Base-by-base conservation (phyloP, 2,329 filamentous ascomycete species). In the Aureobasidium leucospermi region DNA sequence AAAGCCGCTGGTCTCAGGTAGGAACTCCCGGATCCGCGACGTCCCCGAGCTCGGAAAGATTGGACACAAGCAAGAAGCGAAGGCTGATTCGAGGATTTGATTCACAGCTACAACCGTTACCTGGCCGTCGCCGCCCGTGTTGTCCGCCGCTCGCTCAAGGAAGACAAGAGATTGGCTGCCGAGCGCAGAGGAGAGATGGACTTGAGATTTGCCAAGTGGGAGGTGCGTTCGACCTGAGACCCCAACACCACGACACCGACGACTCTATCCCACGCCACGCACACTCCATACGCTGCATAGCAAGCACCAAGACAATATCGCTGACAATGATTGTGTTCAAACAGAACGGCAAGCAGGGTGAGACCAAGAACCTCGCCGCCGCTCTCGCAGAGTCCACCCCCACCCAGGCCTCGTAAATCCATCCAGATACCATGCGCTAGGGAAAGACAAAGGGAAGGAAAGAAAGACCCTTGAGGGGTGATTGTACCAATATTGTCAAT, bases 1-100 rank as follows among this genome's bases (percentile, higher is more conserved):
- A 97, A 96, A 89, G 85, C 92, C 74, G 90, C 94, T 76, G 94
- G 94, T 79, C 83, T 97, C 75, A 95, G 87, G 92, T 96, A 88
- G 77, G 90, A 34, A 58, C 29, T 49, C 34, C 16, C 34, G 36
- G 16, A 42, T 9, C 29, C 42, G 52, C 39, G 39, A 36, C 41
- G 15, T 2, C 10, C 8, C 51, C 28, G 39, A 43, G 38, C 38
- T 32, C 29, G 51, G 8, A 55, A 19, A 34, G 6, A 47, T 47
- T 8, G 34, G 34, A 38, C 15, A 16, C 8, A 34, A 34, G 6
- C 31, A 36, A 36, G 42, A 41, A 29, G 36, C 53, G 10, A 39
- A 16, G 13, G 28, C 55, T 58, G 55, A 58, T 58, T 48, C 15
- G 45, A 39, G 38, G 34, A 11, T 41, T 36, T 41, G 42, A 47